Base-by-base conservation (phyloP, 225 moss, liverwort and hornwort genomes). In the Climacium dendroides region DNA sequence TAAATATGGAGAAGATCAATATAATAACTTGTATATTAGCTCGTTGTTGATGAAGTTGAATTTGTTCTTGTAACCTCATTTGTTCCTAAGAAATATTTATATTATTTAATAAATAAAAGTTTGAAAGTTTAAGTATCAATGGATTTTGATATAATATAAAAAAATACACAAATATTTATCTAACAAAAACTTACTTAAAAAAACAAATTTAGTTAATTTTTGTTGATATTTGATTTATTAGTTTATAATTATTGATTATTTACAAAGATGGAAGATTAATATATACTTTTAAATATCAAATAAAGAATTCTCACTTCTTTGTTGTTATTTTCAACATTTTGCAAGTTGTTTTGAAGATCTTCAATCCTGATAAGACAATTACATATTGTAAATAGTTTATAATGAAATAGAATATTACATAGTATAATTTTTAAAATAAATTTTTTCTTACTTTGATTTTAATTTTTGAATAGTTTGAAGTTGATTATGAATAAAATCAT, bases 31-130 rank as follows among this genome's bases (percentile, higher is more conserved):
- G 95, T 78, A 96, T 90, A 39, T 81, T 76, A 65, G 94, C 92
- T 80, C 90, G 92, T 89, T 96, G 93, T 88, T 93, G 89, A 78
- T 95, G 90, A 69, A 95, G 86, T 50, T 90, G 29, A 54, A 95
- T 32, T 76, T 95, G 90, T 78, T 96, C 94, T 78, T 92, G 83
- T 32, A 94, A 65, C 19, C 90, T 92, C 64, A 76, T 41, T 81
- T 89, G 86, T 80, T 93, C 90, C 95, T 95, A 84, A 22, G 11
- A 7, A 34, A 30, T 28, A 18, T 53, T 18, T 4, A 78, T 43
- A 8, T 45, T 24, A 47, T 15, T 26, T 12, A 9, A 73, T n/a
- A 45, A 13, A 45, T 9, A 5, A 17, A 11, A 19, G 3, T 35
- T 9, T 3, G 0, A 25, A 29, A 50, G 0, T 5, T 37, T 18